Evolutionary conservation across 129 eudicot genomes (phyloP).

Genomic region (Pittosporum tobira): DNA sequence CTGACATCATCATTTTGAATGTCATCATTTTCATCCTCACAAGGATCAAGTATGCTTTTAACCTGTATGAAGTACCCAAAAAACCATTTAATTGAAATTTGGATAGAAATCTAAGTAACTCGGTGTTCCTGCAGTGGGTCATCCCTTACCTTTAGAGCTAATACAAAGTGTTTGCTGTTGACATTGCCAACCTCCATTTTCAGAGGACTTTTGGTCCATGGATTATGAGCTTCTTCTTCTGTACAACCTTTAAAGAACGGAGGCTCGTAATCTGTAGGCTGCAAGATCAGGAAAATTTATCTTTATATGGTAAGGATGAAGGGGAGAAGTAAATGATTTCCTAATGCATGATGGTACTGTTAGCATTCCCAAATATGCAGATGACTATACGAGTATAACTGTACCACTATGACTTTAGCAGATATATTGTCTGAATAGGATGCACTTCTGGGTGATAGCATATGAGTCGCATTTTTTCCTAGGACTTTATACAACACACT

Average conservation of each 20-base stretch:
- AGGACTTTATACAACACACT: not conserved
- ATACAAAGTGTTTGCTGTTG: constrained; percentile 90
- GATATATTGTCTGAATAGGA: not conserved
- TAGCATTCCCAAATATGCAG: not conserved
- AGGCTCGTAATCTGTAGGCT: constrained; percentile 97
- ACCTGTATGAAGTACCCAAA: constrained; percentile 40
- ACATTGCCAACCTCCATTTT: constrained; percentile 98
- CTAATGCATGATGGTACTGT: not conserved
- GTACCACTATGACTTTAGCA: not conserved
- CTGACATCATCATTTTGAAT: constrained; percentile 52
- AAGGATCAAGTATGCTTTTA: constrained; percentile 95
- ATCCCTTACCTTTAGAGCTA: constrained; percentile 72
- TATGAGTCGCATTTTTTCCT: not conserved
- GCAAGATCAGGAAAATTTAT: constrained; percentile 22
- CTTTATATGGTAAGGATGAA: not conserved
- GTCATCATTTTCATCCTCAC: constrained; percentile 67
- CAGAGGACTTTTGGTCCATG: constrained; percentile 77
- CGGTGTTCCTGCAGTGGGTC: not conserved
- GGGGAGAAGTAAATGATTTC: not conserved
- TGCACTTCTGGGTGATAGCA: not conserved
- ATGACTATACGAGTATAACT: not conserved
- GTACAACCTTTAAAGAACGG: constrained; percentile 93
- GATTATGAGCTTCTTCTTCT: constrained; percentile 63
- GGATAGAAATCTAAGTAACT: not conserved
- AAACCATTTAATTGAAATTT: not conserved